Base-by-base conservation (phyloP, 441 rosid genomes). In the Cnidoscolus chayamansa region DNA sequence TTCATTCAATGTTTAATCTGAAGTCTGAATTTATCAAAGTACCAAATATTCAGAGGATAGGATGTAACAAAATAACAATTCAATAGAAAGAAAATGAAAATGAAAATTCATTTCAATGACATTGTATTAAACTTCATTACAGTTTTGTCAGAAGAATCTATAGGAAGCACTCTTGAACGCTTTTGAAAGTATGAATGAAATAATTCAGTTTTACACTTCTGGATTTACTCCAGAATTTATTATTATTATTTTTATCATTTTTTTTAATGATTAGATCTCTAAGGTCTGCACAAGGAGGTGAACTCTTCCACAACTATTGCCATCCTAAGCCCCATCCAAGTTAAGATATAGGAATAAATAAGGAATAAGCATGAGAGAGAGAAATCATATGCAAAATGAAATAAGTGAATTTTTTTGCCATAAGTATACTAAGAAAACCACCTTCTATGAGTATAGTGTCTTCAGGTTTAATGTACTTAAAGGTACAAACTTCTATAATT, bases 401-500 rank as follows among this genome's bases (percentile, higher is more conserved):
- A 12, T n/a, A 49, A 25, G 25, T 25, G 25, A 31, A 5, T 13
- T 51, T 32, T 0, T 8, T 31, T 66, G 17, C 7, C 45, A 40
- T 9, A 35, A 40, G 4, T 11, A 51, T 8, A 56, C 12, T 7
- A 8, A 10, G 31, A 56, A 19, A 2, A 59, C 16, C 71, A 53
- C n/a, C 30, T 20, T n/a, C 37, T 40, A 54, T 17, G 19, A 51
- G 17, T 67, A 32, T 2, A n/a, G 19, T 10, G 53, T 30, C 25
- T 68, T 30, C 10, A 40, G 0, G 7, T 58, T 6, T 43, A 0
- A 43, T 48, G 64, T 12, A 49, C 54, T 15, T 35, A 55, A 56
- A 65, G 60, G 37, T 45, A 32, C 30, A 70, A 59, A 49, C 16
- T 51, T 73, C 35, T 57, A 17, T 56, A 59, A 74, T 72, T 50